Evolutionary conservation across 1,284 basidiomycete genomes (phyloP).

Genomic region (Ceratobasidium sp.): DNA sequence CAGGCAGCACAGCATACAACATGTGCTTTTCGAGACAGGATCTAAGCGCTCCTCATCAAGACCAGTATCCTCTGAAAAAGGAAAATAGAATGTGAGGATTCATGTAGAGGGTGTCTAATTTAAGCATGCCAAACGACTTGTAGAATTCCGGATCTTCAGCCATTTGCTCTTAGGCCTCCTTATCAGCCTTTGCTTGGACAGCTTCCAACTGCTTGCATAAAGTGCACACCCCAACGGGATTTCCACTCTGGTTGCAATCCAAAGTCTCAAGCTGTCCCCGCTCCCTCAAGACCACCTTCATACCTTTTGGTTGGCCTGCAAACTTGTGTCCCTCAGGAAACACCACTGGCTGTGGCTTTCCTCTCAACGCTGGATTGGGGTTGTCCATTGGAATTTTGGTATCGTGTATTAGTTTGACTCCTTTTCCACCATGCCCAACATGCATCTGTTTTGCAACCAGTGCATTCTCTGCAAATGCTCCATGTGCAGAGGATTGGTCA

Average conservation of each 20-base stretch:
- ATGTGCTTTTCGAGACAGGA: conserved; percentile 43
- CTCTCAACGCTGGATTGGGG: not conserved
- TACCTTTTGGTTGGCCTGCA: conserved; percentile 52
- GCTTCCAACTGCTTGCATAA: not conserved
- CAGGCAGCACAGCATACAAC: conserved; percentile 53
- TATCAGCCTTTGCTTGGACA: not conserved
- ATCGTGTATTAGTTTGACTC: not conserved
- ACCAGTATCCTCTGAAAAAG: not conserved
- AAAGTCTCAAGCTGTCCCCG: conserved; percentile 49
- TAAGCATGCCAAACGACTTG: not conserved
- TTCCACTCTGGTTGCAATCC: no score
- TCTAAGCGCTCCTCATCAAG: not conserved
- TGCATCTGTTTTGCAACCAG: conserved; percentile 55
- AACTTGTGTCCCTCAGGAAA: not conserved
- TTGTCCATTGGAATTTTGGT: conserved; percentile 7
- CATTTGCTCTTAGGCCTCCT: not conserved
- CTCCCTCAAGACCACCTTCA: conserved; percentile 54
- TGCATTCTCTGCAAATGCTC: conserved; percentile 51
- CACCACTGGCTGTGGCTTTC: conserved; percentile 7
- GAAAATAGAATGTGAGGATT: no score
- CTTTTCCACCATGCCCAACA: not conserved
- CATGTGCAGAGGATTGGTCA: conserved; percentile 55
- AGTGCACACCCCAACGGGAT: not conserved
- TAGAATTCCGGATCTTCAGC: not conserved
- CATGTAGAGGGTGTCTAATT: not conserved